phyloP scores from a whole-genome alignment of 345 rosid genomes.

The Viola odorata region DNA sequence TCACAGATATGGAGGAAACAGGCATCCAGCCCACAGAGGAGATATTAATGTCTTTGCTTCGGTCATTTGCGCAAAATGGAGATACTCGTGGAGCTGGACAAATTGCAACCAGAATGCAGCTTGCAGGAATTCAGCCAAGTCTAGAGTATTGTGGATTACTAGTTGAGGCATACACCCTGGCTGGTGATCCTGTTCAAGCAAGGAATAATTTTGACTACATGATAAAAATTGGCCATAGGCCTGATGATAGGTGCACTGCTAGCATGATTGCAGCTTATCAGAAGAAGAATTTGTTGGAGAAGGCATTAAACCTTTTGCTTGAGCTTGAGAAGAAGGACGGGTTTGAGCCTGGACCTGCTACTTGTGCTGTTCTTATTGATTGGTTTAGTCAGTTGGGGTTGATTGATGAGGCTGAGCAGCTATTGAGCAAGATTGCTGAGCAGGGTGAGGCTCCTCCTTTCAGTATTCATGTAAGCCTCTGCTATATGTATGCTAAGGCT shows the following conservation, averaged over 20 bases:
- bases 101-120: slow-evolving; percentile 41
- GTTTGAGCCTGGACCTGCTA: slow-evolving; percentile 64
- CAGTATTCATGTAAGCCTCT: slow-evolving; percentile 64
- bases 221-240: slow-evolving; percentile 48
- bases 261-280: slow-evolving; percentile 57
- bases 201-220: slow-evolving; percentile 53
- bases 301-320: slow-evolving; percentile 63
- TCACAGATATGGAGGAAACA: slow-evolving; percentile 50
- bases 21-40: slow-evolving; percentile 47
- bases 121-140: slow-evolving; percentile 37
- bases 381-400: slow-evolving; percentile 67
- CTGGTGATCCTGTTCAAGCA: slow-evolving; percentile 52
- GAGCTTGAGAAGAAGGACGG: slow-evolving; percentile 82
- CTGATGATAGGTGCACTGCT: slow-evolving; percentile 58
- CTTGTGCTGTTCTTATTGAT: slow-evolving; percentile 64
- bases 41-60: slow-evolving; percentile 62
- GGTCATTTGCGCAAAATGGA: slow-evolving; percentile 47
- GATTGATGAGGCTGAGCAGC: slow-evolving; percentile 80
- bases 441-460: slow-evolving; percentile 71
- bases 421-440: slow-evolving; percentile 59
- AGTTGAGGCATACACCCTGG: slow-evolving; percentile 49
- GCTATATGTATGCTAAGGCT: slow-evolving; percentile 63
- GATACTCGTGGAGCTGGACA: slow-evolving; percentile 42
- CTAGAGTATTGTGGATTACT: slow-evolving; percentile 53
- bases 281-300: slow-evolving; percentile 57